Evolutionary conservation across 139 green algal species (phyloP), one percentile per base, ranked within the genome.

Genomic region (Microglena sp.): DNA sequence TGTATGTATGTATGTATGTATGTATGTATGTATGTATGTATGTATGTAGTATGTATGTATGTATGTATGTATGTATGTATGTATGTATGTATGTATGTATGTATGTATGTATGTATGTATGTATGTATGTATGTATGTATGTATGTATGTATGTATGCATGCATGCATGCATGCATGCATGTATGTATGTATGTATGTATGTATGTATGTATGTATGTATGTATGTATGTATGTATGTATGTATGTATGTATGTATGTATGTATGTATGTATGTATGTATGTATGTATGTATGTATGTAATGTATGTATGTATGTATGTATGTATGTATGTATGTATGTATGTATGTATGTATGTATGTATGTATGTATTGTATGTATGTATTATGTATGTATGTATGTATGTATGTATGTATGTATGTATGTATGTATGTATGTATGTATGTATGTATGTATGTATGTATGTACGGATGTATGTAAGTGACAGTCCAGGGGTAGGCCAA

Each of bases 181-280:
- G 11, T 50, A 11, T 11, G 40, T 50, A 50, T 50, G 40, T 50
- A 50, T 50, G 40, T 11, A 11, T 11, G 40, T 50, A 50, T 50
- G 40, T 50, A 50, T 50, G 40, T 11, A 11, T 11, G 40, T 50
- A 50, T 50, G 40, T 50, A 50, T 50, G 40, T 11, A 11, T 11
- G 40, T 50, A 50, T 50, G 40, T 50, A 50, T 50, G 40, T 11
- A 11, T 11, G 40, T 50, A 50, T 50, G 40, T 50, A 50, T 50
- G 40, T 11, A 24, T 24, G 11, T 50, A 11, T 11, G 40, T 50
- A 50, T 50, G 40, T 50, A 50, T 50, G 40, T 50, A 15, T 50
- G 40, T 50, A 50, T 50, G 40, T 50, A 50, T 50, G 40, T 50
- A 50, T 50, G 40, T 50, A 50, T 50, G 40, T 50, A 50, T 50